Evolutionary conservation across 805 yeast genomes (phyloP).

Genomic region (Saccharomycopsis javanensis): DNA sequence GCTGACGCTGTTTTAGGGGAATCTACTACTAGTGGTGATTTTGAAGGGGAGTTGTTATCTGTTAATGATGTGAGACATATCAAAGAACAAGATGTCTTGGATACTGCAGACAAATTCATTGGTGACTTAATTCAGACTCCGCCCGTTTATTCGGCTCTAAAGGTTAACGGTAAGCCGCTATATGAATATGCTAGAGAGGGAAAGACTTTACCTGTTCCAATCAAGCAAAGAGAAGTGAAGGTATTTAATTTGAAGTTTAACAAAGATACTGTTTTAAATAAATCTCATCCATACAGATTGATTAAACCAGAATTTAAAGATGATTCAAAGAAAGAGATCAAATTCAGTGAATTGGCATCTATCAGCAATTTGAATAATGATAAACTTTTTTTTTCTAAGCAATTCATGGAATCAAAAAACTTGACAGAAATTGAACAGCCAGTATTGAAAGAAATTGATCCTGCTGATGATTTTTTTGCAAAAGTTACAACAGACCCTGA

Average conservation of each 20-base stretch:
- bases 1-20: constrained; percentile 82
- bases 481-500: constrained; percentile 6
- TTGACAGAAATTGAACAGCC: constrained; percentile 25
- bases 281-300: constrained; percentile 45
- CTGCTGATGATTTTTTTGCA: neutral
- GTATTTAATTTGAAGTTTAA: constrained; percentile 46
- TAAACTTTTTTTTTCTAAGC: constrained; percentile 47
- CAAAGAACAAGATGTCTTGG: constrained; percentile 39
- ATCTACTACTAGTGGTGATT: constrained; percentile 88
- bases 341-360: constrained; percentile 28
- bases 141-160: constrained; percentile 88
- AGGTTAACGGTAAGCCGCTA: constrained; percentile 87
- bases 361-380: constrained; percentile 56
- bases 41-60: constrained; percentile 72
- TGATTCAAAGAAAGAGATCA: constrained; percentile 29
- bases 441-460: neutral
- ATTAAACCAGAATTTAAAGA: constrained; percentile 36
- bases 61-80: constrained; percentile 49
- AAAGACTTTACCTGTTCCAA: constrained; percentile 71
- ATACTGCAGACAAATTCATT: constrained; percentile 52
- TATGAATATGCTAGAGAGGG: constrained; percentile 93
- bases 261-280: constrained; percentile 37
- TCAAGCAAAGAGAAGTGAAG: constrained; percentile 63
- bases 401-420: constrained; percentile 37
- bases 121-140: constrained; percentile 86